Evolutionary conservation across 768 basidiomycete species (phyloP).

Genomic region (Leccinum variicolor): DNA sequence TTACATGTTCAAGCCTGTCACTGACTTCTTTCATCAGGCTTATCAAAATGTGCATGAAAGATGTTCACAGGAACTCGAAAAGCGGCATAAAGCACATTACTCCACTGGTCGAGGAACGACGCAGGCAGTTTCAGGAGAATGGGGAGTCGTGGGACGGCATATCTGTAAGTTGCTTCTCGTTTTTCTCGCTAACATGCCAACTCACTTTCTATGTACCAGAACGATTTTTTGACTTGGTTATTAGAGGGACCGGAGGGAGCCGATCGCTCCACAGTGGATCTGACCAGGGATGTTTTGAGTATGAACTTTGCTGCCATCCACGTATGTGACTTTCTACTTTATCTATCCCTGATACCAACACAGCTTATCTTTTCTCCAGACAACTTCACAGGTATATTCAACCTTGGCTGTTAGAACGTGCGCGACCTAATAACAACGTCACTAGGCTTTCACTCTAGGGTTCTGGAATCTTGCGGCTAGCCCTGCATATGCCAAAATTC

Average conservation of each 20-base stretch:
- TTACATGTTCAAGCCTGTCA: neutral
- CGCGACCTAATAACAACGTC: neutral
- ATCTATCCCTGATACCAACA: neutral
- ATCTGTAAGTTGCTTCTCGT: slow-evolving; percentile 3
- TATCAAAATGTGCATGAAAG: neutral
- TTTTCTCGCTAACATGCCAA: neutral
- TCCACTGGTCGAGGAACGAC: slow-evolving; percentile 22
- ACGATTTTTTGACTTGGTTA: slow-evolving; percentile 35
- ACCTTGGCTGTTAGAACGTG: neutral
- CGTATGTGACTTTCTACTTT: slow-evolving; percentile 2
- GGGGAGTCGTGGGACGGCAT: neutral
- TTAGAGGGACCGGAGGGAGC: slow-evolving; percentile 22
- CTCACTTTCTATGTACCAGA: slow-evolving; percentile 14
- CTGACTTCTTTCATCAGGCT: neutral
- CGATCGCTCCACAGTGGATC: slow-evolving; percentile 14
- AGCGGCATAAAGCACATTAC: slow-evolving; percentile 17
- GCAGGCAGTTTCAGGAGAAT: neutral
- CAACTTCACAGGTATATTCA: neutral
- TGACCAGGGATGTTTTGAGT: slow-evolving; percentile 16
- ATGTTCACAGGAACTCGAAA: slow-evolving; percentile 3
- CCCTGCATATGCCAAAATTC: neutral
- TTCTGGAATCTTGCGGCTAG: neutral
- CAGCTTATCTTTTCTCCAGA: no score
- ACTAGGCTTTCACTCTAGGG: neutral
- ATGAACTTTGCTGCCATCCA: slow-evolving; percentile 26